These are phyloP conservation scores for Corylus heterophylla DNA, from an alignment of 306 rosid species.

Conservation along the genomic window DNA sequence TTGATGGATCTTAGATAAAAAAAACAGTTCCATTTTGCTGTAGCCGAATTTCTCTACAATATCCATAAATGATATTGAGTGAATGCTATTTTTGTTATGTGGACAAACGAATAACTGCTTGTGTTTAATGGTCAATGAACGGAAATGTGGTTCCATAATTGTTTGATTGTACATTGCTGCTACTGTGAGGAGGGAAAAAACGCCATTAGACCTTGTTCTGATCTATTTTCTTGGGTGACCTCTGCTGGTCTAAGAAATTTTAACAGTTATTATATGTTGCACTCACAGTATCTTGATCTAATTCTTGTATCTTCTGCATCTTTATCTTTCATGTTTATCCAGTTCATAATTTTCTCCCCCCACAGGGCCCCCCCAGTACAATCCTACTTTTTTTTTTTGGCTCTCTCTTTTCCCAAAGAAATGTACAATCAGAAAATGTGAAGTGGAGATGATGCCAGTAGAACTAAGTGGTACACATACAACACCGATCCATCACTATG, in stretches of 20 bases:
- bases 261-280: neutral
- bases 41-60: neutral
- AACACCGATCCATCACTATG: too few species aligned
- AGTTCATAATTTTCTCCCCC: neutral
- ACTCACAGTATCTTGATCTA: neutral
- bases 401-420: neutral
- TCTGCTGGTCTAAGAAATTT: neutral
- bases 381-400: neutral
- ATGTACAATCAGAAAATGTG: neutral
- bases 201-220: neutral
- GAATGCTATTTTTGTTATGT: neutral
- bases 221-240: neutral
- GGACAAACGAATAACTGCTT: neutral
- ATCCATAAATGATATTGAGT: neutral
- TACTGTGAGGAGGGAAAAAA: neutral
- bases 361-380: neutral
- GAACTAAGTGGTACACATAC: too few species aligned
- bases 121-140: neutral
- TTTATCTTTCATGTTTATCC: constrained; percentile 1
- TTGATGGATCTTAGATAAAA: neutral
- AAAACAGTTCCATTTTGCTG: neutral
- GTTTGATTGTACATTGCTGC: neutral
- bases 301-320: neutral
- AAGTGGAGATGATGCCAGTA: neutral
- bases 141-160: neutral